Percentiles rank a stretch among this genome's conserved stretches.
These are phyloP conservation scores for Halophytophthora batemanensis DNA, from an alignment of 352 stramenopile species.

Conservation along the genomic window DNA sequence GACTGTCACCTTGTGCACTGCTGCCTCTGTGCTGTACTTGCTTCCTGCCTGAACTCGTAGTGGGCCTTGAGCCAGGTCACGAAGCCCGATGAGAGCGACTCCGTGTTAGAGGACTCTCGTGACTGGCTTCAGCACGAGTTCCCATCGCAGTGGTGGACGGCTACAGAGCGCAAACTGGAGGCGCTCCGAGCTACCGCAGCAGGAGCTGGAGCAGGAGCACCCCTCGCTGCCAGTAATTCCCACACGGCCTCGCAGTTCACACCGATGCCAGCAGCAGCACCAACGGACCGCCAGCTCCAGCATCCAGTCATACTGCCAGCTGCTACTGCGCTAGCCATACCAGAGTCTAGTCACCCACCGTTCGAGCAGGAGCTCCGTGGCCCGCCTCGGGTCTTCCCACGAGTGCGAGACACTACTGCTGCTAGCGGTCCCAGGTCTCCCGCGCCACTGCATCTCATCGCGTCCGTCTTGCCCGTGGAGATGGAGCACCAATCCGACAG, in stretches of 20 bases:
- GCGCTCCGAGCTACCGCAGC: background rate
- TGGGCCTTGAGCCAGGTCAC: conserved; percentile 51
- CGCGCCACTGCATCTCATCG: conserved; percentile 20
- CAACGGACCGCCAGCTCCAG: conserved; percentile 16
- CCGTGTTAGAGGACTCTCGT: conserved; percentile 26
- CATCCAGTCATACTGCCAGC: conserved; percentile 15
- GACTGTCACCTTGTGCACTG: background rate
- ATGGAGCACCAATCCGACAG: conserved; percentile 13
- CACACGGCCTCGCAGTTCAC: conserved; percentile 6
- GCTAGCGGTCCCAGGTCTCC: background rate
- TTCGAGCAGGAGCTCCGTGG: conserved; percentile 12
- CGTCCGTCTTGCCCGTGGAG: conserved; percentile 15
- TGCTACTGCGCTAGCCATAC: too few species aligned
- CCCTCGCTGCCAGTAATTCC: background rate
- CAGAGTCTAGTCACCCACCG: conserved; percentile 12
- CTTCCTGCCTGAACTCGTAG: conserved; percentile 9
- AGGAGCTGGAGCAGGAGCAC: background rate
- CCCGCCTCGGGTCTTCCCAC: conserved; percentile 22
- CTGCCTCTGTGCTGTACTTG: conserved; percentile 2
- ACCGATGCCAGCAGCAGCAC: conserved; percentile 2
- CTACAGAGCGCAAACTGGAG: conserved; percentile 24
- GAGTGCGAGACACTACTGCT: background rate
- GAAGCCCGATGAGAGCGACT: conserved; percentile 26
- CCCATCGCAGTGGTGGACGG: conserved; percentile 49
- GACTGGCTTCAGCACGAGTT: conserved; percentile 46